Conservation (phyloP, 371 early-diverging fungal species). For the Lichtheimia corymbifera region DNA sequence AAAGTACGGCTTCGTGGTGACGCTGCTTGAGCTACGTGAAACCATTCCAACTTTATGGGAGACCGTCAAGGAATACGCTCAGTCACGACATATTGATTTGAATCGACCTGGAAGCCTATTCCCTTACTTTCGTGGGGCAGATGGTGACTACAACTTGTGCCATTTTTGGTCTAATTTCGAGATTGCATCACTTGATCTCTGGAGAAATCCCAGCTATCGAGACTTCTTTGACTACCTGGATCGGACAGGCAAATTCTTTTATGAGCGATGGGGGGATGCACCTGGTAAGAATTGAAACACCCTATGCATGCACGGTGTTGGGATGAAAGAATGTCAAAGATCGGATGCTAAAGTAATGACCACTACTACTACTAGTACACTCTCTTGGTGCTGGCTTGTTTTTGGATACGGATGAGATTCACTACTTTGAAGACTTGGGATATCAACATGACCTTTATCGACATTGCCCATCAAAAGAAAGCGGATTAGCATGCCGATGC, state of each 20-base stretch:
- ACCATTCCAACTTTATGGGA: conserved; percentile 83
- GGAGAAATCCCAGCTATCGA: conserved; percentile 64
- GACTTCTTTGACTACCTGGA: conserved; percentile 66
- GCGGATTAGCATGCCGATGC: conserved; percentile 40
- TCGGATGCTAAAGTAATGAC: too few species aligned
- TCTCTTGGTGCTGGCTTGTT: conserved; percentile 88
- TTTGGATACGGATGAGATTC: conserved; percentile 79
- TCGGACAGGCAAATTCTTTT: conserved; percentile 67
- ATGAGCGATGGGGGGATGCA: conserved; percentile 75
- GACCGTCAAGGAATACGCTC: conserved; percentile 50
- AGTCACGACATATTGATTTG: conserved; percentile 46
- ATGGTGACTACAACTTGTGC: conserved; percentile 64
- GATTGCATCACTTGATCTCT: conserved; percentile 84
- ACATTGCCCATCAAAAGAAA: conserved; percentile 66
- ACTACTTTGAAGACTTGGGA: conserved; percentile 92
- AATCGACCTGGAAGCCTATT: conserved; percentile 34
- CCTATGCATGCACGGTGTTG: neutral
- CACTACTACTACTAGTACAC: conserved; percentile 78
- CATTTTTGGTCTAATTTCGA: conserved; percentile 96
- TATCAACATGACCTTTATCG: conserved; percentile 77
- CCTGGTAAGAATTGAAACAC: conserved; percentile 38
- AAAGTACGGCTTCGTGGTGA: conserved; percentile 79
- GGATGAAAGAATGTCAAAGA: too few species aligned
- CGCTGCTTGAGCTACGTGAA: conserved; percentile 65
- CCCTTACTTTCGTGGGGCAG: conserved; percentile 48